These are phyloP conservation scores for Fusarium sp. DNA, from an alignment of 2,329 filamentous ascomycete species.

Conservation along the genomic window DNA sequence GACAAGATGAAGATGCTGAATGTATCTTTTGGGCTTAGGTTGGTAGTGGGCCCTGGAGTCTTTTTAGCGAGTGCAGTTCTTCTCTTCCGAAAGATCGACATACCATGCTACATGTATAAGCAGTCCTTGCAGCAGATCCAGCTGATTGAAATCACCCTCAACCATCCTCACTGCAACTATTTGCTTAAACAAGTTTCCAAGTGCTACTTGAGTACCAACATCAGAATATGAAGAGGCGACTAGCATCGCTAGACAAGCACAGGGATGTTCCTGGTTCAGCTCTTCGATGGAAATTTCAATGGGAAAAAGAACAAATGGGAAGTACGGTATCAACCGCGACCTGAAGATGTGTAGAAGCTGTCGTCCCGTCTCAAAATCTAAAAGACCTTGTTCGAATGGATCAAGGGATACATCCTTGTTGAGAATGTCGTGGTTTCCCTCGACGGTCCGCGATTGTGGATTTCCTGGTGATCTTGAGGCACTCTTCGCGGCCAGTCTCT, in stretches of 20 bases:
- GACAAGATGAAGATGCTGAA: slow-evolving; percentile 46
- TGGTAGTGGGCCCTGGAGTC: slow-evolving; percentile 48
- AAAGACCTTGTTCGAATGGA: slow-evolving; percentile 36
- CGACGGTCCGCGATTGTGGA: background rate
- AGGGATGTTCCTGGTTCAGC: slow-evolving; percentile 37
- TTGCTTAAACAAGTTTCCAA: slow-evolving; percentile 43
- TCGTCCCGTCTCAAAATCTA: slow-evolving; percentile 28
- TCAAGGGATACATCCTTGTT: slow-evolving; percentile 26
- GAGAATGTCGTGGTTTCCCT: background rate
- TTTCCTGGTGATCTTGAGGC: slow-evolving; percentile 26
- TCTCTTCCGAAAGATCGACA: rapidly evolving
- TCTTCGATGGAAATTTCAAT: slow-evolving; percentile 13
- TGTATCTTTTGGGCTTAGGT: slow-evolving; percentile 44
- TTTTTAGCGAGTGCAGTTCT: slow-evolving; percentile 1
- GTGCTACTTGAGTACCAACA: slow-evolving; percentile 26
- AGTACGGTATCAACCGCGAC: slow-evolving; percentile 41
- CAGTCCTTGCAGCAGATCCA: slow-evolving; percentile 48
- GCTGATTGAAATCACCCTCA: slow-evolving; percentile 33
- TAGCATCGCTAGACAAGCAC: slow-evolving; percentile 44
- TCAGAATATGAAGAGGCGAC: slow-evolving; percentile 39
- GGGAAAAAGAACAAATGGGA: slow-evolving; percentile 47
- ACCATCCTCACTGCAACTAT: slow-evolving; percentile 35
- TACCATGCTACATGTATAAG: slow-evolving; percentile 49
- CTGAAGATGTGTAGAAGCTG: slow-evolving; percentile 34
- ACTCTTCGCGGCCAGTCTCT: background rate